Conservation (phyloP, 2,329 filamentous ascomycete species). For the Aspergillus sp. region DNA sequence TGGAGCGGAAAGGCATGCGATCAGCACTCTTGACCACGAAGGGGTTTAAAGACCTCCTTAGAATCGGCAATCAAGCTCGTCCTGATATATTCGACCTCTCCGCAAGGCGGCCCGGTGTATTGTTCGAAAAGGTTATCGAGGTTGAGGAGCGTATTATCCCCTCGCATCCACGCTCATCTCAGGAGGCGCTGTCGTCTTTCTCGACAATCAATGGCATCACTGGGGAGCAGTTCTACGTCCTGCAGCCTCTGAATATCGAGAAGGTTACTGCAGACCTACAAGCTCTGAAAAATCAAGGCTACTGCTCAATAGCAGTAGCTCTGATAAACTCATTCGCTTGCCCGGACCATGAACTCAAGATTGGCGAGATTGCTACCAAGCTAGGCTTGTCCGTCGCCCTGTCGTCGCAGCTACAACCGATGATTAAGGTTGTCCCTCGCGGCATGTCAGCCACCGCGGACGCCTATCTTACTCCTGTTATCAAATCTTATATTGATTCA, state of each 20-base stretch:
- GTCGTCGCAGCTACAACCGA: constrained; percentile 76
- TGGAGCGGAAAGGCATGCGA: constrained; percentile 85
- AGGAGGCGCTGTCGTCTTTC: constrained; percentile 71
- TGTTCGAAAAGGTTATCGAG: constrained; percentile 82
- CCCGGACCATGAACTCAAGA: constrained; percentile 74
- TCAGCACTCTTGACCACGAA: constrained; percentile 84
- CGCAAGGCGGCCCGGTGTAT: constrained; percentile 78
- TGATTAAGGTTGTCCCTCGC: constrained; percentile 80
- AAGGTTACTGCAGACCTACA: constrained; percentile 60
- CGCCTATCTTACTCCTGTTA: constrained; percentile 76
- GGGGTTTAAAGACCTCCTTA: constrained; percentile 81
- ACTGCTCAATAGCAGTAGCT: constrained; percentile 80
- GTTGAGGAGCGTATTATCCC: constrained; percentile 84
- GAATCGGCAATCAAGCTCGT: constrained; percentile 86
- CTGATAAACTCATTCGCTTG: constrained; percentile 90
- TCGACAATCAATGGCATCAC: constrained; percentile 57
- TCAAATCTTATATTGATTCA: constrained; percentile 67
- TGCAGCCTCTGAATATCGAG: constrained; percentile 59
- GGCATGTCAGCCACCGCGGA: constrained; percentile 76
- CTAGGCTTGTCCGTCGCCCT: constrained; percentile 80
- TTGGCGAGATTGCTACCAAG: constrained; percentile 73
- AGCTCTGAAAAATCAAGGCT: constrained; percentile 65
- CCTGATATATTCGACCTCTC: constrained; percentile 89
- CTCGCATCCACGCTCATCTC: constrained; percentile 61
- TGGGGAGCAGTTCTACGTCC: constrained; percentile 66